Evolutionary conservation across 345 rosid genomes (phyloP).

Genomic region (Rhodamnia rubescens): DNA sequence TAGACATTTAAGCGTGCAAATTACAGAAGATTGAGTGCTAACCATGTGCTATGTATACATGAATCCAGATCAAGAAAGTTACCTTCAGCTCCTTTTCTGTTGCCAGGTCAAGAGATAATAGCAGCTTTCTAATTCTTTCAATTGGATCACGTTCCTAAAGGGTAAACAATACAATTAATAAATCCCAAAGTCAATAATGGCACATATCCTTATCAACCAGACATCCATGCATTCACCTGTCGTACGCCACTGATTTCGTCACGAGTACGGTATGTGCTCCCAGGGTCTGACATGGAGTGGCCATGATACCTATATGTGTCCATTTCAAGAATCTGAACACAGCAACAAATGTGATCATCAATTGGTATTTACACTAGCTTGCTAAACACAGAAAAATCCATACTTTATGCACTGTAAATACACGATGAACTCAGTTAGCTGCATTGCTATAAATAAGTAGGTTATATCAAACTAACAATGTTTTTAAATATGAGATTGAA

Average conservation of each 20-base stretch:
- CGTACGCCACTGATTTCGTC: constrained; percentile 92
- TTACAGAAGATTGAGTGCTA: background rate
- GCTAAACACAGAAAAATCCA: background rate
- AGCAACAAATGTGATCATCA: background rate
- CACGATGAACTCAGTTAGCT: background rate
- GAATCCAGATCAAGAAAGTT: background rate
- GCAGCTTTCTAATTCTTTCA: constrained; percentile 77
- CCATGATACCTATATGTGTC: constrained; percentile 99
- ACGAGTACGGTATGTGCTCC: constrained; percentile 98
- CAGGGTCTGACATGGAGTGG: constrained; percentile 99
- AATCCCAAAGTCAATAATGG: background rate
- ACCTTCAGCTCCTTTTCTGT: constrained; percentile 96
- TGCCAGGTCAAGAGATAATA: constrained; percentile 72
- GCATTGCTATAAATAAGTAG: background rate
- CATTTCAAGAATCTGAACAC: constrained; percentile 88
- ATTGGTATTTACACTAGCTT: background rate
- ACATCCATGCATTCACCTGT: constrained; percentile 41
- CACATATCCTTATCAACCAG: background rate
- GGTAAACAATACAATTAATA: background rate
- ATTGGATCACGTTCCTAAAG: constrained; percentile 88
- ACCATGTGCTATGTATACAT: background rate
- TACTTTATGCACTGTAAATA: background rate
- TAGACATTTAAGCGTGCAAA: background rate
- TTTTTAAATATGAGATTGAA: background rate
- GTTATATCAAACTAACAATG: background rate